Conservation (phyloP, 805 yeast genomes). For the Starmerella apis region DNA sequence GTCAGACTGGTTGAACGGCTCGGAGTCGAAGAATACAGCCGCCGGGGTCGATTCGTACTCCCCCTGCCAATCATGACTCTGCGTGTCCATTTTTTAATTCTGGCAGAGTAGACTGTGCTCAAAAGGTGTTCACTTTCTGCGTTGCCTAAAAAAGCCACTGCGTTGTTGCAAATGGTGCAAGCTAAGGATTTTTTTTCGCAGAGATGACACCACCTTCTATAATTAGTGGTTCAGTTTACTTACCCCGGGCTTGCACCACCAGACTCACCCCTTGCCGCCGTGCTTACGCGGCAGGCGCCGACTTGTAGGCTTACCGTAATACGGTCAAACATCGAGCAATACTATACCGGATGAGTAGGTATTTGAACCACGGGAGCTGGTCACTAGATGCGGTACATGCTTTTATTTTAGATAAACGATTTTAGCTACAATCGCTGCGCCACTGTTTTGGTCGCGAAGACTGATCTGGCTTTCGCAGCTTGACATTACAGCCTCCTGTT, state of each 20-base stretch:
- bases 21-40: background rate
- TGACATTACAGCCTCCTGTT: background rate
- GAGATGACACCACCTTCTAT: conserved; percentile 1
- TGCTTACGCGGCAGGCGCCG: conserved; percentile 5
- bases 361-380: no score
- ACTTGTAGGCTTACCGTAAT: background rate
- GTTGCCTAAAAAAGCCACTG: background rate
- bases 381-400: no score
- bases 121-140: background rate
- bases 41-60: conserved; percentile 1
- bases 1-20: background rate
- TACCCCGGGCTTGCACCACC: conserved; percentile 4
- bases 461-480: background rate
- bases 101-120: background rate
- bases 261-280: conserved; percentile 2
- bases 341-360: no score
- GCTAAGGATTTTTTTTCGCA: background rate
- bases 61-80: conserved; percentile 3
- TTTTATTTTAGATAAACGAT: no score
- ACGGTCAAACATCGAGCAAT: background rate
- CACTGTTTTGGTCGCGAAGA: background rate
- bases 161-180: background rate
- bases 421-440: no score
- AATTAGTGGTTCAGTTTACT: conserved; percentile 2
- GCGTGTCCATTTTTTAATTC: background rate